These are phyloP conservation scores for Wickerhamomyces tratensis DNA, from an alignment of 805 yeast genomes.

Conservation along the genomic window DNA sequence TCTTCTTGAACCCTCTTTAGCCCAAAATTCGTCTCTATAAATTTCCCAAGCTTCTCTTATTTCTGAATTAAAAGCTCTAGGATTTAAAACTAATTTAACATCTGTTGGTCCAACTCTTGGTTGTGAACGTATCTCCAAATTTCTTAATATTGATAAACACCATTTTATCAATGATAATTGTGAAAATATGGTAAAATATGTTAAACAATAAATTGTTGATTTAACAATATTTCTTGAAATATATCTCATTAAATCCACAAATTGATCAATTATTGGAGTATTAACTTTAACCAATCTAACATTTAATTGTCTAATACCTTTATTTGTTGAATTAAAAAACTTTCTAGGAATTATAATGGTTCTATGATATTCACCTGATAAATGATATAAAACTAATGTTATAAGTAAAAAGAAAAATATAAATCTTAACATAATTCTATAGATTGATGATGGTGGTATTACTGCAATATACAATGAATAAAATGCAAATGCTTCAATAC, in stretches of 20 bases:
- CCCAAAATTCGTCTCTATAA: constrained; percentile 91
- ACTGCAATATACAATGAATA: constrained; percentile 29
- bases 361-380: constrained; percentile 84
- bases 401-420: constrained; percentile 51
- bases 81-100: constrained; percentile 71
- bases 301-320: constrained; percentile 80
- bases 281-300: constrained; percentile 61
- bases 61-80: constrained; percentile 74
- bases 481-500: constrained; percentile 28
- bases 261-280: constrained; percentile 25
- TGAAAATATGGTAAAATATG: background rate
- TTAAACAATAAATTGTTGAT: background rate
- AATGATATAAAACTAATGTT: constrained; percentile 66
- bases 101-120: constrained; percentile 68
- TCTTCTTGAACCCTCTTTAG: constrained; percentile 65
- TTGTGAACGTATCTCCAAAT: constrained; percentile 31
- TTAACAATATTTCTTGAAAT: constrained; percentile 17
- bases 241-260: constrained; percentile 24
- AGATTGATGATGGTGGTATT: constrained; percentile 29
- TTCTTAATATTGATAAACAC: constrained; percentile 1
- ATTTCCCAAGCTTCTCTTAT: constrained; percentile 92
- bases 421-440: constrained; percentile 34
- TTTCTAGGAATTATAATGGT: constrained; percentile 76
- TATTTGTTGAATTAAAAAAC: constrained; percentile 76
- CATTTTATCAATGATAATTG: background rate